Evolutionary conservation across 1,139 yeast genomes (phyloP).

Genomic region (Geotrichum carabidarum): DNA sequence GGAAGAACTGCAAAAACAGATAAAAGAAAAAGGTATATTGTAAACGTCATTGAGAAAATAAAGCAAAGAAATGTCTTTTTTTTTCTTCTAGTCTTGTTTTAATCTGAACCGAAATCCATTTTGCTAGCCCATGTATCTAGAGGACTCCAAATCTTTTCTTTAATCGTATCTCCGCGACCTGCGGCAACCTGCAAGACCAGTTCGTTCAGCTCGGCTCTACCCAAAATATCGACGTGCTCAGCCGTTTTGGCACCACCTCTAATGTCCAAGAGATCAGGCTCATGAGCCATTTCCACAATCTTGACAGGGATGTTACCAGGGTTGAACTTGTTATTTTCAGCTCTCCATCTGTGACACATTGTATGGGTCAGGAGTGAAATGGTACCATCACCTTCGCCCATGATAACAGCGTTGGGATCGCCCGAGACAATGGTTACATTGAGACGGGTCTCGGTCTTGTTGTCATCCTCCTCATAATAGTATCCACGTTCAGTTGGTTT

Average conservation of each 20-base stretch:
- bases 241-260: slow-evolving; percentile 98
- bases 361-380: slow-evolving; percentile 80
- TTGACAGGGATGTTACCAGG: slow-evolving; percentile 72
- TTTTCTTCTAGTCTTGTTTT: neutral
- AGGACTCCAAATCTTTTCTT: slow-evolving; percentile 55
- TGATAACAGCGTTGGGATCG: slow-evolving; percentile 59
- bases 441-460: slow-evolving; percentile 46
- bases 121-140: slow-evolving; percentile 53
- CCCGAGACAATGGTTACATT: slow-evolving; percentile 61
- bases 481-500: slow-evolving; percentile 94
- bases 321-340: slow-evolving; percentile 63
- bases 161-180: slow-evolving; percentile 66
- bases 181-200: slow-evolving; percentile 73
- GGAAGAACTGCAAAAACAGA: neutral
- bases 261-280: slow-evolving; percentile 88
- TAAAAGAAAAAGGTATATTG: neutral
- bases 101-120: slow-evolving; percentile 41
- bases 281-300: slow-evolving; percentile 85
- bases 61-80: neutral
- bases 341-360: slow-evolving; percentile 81
- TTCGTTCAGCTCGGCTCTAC: slow-evolving; percentile 88
- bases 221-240: slow-evolving; percentile 93
- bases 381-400: slow-evolving; percentile 96
- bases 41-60: neutral
- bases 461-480: slow-evolving; percentile 63